Evolutionary conservation across 257 asterid genomes (phyloP).

Genomic region (Dorcoceras hygrometricum): DNA sequence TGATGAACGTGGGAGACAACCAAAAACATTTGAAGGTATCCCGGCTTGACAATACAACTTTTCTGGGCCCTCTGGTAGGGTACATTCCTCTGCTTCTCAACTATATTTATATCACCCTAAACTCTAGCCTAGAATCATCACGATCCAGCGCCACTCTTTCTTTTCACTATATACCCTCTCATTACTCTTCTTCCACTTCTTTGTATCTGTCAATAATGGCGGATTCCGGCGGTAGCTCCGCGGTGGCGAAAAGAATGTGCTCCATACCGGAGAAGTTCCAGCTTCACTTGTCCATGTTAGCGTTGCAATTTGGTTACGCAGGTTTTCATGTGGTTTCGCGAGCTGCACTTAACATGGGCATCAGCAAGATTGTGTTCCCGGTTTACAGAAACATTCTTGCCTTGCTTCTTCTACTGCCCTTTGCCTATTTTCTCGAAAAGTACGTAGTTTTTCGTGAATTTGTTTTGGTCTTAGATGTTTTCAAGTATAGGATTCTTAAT

Average conservation of each 20-base stretch:
- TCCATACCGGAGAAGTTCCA: conserved; percentile 79
- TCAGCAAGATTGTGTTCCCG: conserved; percentile 93
- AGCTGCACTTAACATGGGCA: conserved; percentile 97
- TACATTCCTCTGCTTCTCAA: conserved; percentile 13
- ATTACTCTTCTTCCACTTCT: not conserved
- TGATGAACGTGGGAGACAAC: conserved; percentile 68
- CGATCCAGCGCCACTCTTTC: conserved; percentile 11
- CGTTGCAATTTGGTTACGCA: conserved; percentile 93
- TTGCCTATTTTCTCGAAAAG: conserved; percentile 97
- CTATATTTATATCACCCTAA: conserved; percentile 69
- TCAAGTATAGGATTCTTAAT: not conserved
- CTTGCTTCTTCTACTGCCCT: conserved; percentile 80
- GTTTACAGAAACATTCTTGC: conserved; percentile 96
- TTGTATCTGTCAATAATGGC: conserved; percentile 43
- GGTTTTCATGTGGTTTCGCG: conserved; percentile 96
- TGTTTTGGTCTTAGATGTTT: not conserved
- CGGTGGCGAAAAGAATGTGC: conserved; percentile 49
- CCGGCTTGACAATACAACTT: conserved; percentile 42
- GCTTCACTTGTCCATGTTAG: conserved; percentile 83
- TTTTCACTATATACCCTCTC: not conserved
- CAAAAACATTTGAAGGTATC: conserved; percentile 43
- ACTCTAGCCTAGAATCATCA: conserved; percentile 40
- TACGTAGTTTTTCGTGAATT: conserved; percentile 16
- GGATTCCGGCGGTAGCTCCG: conserved; percentile 47
- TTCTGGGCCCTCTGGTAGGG: conserved; percentile 38